Evolutionary conservation across 179 eudicot genomes (phyloP), one percentile per base, ranked within the genome.

Genomic region (Drosera spatulata): DNA sequence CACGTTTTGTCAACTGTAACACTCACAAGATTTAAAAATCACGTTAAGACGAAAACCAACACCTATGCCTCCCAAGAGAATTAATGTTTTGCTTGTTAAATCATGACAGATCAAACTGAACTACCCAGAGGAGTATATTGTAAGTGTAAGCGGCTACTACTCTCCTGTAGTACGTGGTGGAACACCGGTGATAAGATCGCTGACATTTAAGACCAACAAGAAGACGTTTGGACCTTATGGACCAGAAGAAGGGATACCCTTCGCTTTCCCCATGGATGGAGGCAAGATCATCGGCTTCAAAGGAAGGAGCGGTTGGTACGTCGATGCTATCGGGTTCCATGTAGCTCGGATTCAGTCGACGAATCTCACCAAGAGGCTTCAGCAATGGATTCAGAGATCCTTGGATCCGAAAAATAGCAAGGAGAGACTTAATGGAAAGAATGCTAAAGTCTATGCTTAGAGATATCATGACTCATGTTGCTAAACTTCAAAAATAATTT

Each of bases 181-280:
- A 62, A 58, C 68, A 40, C 78, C 81, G 0, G 88, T 85, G 63
- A 73, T 85, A 46, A 56, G 85, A 45, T 82, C 88, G 2, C 74
- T 85, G 37, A 78, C 77, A 3, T 80, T 85, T 14, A 76, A 69
- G 81, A 85, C 58, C 70, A 85, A 85, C 59, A 48, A 38, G 44
- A 74, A 79, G 68, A 82, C 67, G 7, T 80, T 63, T 22, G 93
- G 88, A 14, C 88, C 93, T 0, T 85, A 51, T 50, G 93, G 93
- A 8, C 68, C 68, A 1, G 85, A 82, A 66, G 76, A 71, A 69
- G 88, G 86, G 54, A 75, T 74, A 10, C 86, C 86, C 4, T 85
- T 85, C 63, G 62, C 71, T 4, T 70, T 85, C 14, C 70, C 77
- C 10, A 69, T 75, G 41, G 87, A 85, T 41, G 88, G 82, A 42